These are phyloP conservation scores for Cryphonectria parasitica DNA, from an alignment of 2,329 filamentous ascomycete species.

Conservation along the genomic window DNA sequence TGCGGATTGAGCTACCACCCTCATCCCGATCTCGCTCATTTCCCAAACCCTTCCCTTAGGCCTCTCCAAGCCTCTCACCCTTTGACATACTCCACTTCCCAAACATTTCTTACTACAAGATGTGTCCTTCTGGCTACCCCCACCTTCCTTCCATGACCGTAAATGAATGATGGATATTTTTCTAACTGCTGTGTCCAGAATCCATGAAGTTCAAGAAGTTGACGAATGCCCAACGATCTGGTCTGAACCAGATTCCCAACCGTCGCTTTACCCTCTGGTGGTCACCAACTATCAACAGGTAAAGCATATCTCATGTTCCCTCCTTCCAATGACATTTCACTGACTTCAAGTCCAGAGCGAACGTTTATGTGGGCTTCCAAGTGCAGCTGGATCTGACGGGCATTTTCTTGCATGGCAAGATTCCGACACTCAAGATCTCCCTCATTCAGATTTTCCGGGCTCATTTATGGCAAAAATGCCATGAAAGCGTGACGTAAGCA, in stretches of 20 bases:
- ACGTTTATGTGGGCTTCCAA: conserved; percentile 99
- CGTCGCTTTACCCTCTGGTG: conserved; percentile 99
- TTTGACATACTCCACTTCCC: neutral
- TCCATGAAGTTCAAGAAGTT: conserved; percentile 98
- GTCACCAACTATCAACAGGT: conserved; percentile 65
- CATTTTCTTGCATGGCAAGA: conserved; percentile 99
- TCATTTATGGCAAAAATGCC: conserved; percentile 99
- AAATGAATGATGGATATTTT: conserved; percentile 44
- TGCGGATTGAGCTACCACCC: neutral
- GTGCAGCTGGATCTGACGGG: conserved; percentile 97
- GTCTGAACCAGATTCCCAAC: conserved; percentile 98
- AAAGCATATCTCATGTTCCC: neutral
- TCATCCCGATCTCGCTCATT: no score
- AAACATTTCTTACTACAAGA: neutral
- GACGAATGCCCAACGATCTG: conserved; percentile 72
- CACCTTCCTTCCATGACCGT: neutral
- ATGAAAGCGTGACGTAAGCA: conserved; percentile 68
- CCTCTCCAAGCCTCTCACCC: neutral
- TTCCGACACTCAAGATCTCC: conserved; percentile 96
- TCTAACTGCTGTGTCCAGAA: conserved; percentile 60
- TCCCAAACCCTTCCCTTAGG: neutral
- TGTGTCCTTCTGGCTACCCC: neutral
- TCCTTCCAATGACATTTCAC: neutral
- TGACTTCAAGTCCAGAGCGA: conserved; percentile 63
- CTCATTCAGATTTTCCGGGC: conserved; percentile 99